Conservation (phyloP, 495 filamentous ascomycete genomes). For the Neurospora terricola region DNA sequence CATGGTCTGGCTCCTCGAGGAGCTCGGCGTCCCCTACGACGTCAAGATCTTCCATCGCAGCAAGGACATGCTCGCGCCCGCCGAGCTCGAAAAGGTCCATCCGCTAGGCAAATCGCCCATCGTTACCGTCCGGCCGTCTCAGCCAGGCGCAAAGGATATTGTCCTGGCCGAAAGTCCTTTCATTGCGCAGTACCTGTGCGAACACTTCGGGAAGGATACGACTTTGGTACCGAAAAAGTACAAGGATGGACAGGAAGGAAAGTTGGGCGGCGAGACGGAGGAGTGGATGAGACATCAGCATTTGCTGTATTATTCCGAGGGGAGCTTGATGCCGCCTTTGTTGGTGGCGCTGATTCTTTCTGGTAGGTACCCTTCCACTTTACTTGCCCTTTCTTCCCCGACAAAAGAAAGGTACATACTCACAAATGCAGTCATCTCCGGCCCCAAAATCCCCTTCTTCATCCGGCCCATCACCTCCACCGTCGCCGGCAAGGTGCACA, state of each 20-base stretch:
- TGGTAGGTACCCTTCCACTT: slow-evolving; percentile 9
- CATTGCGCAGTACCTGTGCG: slow-evolving; percentile 72
- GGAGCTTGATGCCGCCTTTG: slow-evolving; percentile 20
- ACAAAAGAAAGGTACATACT: background rate
- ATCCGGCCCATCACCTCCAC: slow-evolving; percentile 62
- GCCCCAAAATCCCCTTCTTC: slow-evolving; percentile 69
- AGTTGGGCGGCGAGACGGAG: slow-evolving; percentile 60
- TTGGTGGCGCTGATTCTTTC: slow-evolving; percentile 8
- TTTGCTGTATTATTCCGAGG: slow-evolving; percentile 73
- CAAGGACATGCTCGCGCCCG: slow-evolving; percentile 50
- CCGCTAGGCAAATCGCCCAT: slow-evolving; percentile 79
- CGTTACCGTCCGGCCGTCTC: slow-evolving; percentile 41
- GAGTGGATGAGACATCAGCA: slow-evolving; percentile 68
- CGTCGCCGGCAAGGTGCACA: slow-evolving; percentile 53
- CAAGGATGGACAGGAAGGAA: slow-evolving; percentile 40
- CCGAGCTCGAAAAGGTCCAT: slow-evolving; percentile 65
- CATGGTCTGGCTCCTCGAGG: slow-evolving; percentile 83
- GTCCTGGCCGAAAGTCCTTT: slow-evolving; percentile 71
- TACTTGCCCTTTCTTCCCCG: background rate
- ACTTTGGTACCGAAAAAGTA: slow-evolving; percentile 55
- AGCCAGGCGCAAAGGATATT: slow-evolving; percentile 28
- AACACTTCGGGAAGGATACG: slow-evolving; percentile 48
- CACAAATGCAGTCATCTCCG: slow-evolving; percentile 35
- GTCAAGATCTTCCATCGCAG: slow-evolving; percentile 64
- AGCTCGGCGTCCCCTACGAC: slow-evolving; percentile 68